Evolutionary conservation across 2,329 filamentous ascomycete species (phyloP).

Genomic region (Phoma sp.): DNA sequence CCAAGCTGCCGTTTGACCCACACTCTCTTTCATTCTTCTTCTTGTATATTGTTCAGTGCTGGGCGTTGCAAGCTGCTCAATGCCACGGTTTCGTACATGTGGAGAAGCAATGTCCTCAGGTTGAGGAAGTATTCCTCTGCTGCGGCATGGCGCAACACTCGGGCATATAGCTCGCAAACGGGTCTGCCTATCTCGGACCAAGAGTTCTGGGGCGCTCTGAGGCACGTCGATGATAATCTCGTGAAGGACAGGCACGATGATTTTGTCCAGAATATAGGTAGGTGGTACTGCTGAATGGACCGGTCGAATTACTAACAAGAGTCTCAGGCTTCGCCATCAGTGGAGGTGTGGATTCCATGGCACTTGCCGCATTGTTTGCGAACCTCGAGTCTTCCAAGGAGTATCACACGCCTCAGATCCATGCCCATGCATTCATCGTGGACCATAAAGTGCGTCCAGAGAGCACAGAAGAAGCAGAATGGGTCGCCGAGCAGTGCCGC

Average conservation of each 20-base stretch:
- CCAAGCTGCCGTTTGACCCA: not conserved
- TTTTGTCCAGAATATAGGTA: constrained; percentile 22
- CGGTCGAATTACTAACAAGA: constrained; percentile 7
- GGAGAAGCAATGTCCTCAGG: constrained; percentile 42
- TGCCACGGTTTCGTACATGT: constrained; percentile 40
- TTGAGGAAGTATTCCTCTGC: constrained; percentile 40
- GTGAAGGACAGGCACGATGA: not conserved
- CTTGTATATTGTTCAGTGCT: not conserved
- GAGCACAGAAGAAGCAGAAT: constrained; percentile 62
- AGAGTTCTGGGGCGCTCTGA: constrained; percentile 35
- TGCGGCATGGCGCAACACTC: constrained; percentile 14
- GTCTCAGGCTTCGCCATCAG: constrained; percentile 74
- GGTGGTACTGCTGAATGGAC: not conserved
- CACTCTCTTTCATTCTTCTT: not conserved
- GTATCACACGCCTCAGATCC: constrained; percentile 22
- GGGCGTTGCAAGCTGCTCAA: constrained; percentile 10
- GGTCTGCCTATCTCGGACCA: constrained; percentile 30
- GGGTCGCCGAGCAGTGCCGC: constrained; percentile 55
- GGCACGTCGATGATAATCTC: not conserved
- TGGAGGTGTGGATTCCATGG: constrained; percentile 98
- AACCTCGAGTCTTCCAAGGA: constrained; percentile 20
- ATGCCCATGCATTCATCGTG: constrained; percentile 64
- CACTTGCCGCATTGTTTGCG: constrained; percentile 76
- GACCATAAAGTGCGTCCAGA: constrained; percentile 65
- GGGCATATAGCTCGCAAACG: constrained; percentile 31